Evolutionary conservation across 306 rosid genomes (phyloP).

Genomic region (Myrica gale): DNA sequence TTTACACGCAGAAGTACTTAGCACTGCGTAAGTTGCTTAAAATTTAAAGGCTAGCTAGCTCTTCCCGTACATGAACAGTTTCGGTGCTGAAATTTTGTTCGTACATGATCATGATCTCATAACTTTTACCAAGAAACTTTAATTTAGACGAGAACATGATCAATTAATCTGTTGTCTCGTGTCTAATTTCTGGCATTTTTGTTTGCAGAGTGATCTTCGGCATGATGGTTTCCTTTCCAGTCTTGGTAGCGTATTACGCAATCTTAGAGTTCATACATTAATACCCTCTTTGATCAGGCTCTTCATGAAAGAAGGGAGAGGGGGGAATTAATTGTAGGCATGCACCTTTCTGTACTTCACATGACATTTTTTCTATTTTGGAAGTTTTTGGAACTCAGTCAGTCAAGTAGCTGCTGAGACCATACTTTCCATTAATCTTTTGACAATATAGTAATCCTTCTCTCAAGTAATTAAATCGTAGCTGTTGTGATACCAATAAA

Average conservation of each 20-base stretch:
- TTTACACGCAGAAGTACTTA: conserved; percentile 76
- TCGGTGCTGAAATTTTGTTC: too few species aligned
- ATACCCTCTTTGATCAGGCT: not conserved
- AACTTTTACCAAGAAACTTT: too few species aligned
- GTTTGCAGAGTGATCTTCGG: conserved; percentile 85
- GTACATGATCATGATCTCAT: too few species aligned
- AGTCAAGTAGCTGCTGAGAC: too few species aligned
- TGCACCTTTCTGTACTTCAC: not conserved
- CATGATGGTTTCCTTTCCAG: conserved; percentile 70
- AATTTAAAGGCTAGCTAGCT: too few species aligned
- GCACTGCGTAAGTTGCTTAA: conserved; percentile 81
- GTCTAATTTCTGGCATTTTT: not conserved
- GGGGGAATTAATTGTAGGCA: too few species aligned
- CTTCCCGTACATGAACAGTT: too few species aligned
- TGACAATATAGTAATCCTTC: too few species aligned
- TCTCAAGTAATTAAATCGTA: too few species aligned
- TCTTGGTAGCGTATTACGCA: conserved; percentile 64
- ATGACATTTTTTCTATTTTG: not conserved
- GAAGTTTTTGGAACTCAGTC: not conserved
- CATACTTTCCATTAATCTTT: too few species aligned
- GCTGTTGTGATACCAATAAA: too few species aligned
- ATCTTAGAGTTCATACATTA: conserved; percentile 54
- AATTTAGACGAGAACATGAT: too few species aligned
- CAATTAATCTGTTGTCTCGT: not conserved
- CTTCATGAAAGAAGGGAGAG: not conserved